phyloP scores from a whole-genome alignment of 495 filamentous ascomycete species.

The Penicillium odoratum region DNA sequence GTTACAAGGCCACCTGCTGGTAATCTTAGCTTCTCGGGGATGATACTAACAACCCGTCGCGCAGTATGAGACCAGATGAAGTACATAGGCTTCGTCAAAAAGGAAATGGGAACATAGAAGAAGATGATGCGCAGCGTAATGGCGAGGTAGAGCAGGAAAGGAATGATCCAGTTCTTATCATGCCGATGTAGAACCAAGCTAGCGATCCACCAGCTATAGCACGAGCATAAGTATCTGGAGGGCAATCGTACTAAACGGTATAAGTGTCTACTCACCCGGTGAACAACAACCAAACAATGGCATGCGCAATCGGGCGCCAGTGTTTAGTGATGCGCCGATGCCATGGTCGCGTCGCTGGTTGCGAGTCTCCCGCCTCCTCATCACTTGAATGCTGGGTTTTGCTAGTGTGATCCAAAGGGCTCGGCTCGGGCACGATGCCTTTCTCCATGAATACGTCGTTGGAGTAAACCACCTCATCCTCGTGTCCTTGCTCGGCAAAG shows the following conservation, averaged over 20 bases:
- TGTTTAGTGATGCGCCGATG: slow-evolving; percentile 28
- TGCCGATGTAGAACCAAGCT: slow-evolving; percentile 70
- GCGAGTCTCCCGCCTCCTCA: slow-evolving; percentile 27
- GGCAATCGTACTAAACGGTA: background rate
- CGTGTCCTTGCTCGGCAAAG: slow-evolving; percentile 41
- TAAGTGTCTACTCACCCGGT: slow-evolving; percentile 53
- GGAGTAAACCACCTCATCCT: slow-evolving; percentile 51
- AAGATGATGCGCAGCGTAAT: slow-evolving; percentile 73
- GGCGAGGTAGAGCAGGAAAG: slow-evolving; percentile 77
- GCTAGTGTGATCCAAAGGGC: slow-evolving; percentile 42
- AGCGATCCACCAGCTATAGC: slow-evolving; percentile 81
- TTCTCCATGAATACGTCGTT: slow-evolving; percentile 42
- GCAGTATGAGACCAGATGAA: slow-evolving; percentile 66
- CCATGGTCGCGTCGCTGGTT: slow-evolving; percentile 26
- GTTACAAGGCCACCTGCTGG: slow-evolving; percentile 59
- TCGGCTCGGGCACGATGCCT: slow-evolving; percentile 41
- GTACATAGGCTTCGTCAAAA: slow-evolving; percentile 63
- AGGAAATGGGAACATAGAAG: slow-evolving; percentile 66
- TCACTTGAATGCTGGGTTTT: slow-evolving; percentile 33
- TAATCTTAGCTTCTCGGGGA: slow-evolving; percentile 63
- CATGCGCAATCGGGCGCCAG: slow-evolving; percentile 44
- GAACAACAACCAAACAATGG: slow-evolving; percentile 55
- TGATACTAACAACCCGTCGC: slow-evolving; percentile 46
- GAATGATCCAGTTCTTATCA: slow-evolving; percentile 79
- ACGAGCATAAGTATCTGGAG: slow-evolving; percentile 15